Conservation (phyloP, 2,329 filamentous ascomycete genomes). For the Colletotrichum limetticola region DNA sequence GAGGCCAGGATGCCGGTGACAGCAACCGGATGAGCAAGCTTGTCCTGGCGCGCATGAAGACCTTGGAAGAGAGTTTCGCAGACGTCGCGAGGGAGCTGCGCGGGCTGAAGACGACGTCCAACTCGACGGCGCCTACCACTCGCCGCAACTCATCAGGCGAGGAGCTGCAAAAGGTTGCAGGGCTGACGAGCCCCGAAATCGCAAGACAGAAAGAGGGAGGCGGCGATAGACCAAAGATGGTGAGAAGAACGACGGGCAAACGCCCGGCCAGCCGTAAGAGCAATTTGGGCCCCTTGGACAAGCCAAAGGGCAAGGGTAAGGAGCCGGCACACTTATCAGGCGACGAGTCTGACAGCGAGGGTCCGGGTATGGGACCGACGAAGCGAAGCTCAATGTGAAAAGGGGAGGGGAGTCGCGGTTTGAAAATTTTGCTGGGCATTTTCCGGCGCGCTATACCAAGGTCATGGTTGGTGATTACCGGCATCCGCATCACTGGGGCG, state of each 20-base stretch:
- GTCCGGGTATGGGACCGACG: conserved; percentile 38
- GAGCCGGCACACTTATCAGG: conserved; percentile 49
- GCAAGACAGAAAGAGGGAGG: conserved; percentile 41
- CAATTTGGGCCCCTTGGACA: conserved; percentile 51
- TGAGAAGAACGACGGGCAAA: conserved; percentile 42
- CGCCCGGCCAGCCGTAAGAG: conserved; percentile 54
- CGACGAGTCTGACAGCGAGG: conserved; percentile 42
- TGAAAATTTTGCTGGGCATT: conserved; percentile 29
- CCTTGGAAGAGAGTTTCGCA: conserved; percentile 88
- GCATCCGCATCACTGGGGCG: conserved; percentile 27
- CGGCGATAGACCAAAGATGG: conserved; percentile 40
- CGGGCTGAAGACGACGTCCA: conserved; percentile 61
- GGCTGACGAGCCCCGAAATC: conserved; percentile 45
- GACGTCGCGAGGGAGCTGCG: conserved; percentile 88
- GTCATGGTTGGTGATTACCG: conserved; percentile 21
- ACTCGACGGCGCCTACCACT: conserved; percentile 58
- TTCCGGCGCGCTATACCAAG: conserved; percentile 34
- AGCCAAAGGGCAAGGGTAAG: conserved; percentile 60
- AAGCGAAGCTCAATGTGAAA: conserved; percentile 56
- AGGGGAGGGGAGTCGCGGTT: conserved; percentile 20
- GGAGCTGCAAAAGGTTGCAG: conserved; percentile 41
- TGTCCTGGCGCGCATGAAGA: conserved; percentile 91
- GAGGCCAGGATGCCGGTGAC: conserved; percentile 52
- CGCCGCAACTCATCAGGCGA: conserved; percentile 64
- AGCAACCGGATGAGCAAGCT: conserved; percentile 80